Conservation (phyloP, 2,329 filamentous ascomycete genomes). For the Colletotrichum euphorbiae region DNA sequence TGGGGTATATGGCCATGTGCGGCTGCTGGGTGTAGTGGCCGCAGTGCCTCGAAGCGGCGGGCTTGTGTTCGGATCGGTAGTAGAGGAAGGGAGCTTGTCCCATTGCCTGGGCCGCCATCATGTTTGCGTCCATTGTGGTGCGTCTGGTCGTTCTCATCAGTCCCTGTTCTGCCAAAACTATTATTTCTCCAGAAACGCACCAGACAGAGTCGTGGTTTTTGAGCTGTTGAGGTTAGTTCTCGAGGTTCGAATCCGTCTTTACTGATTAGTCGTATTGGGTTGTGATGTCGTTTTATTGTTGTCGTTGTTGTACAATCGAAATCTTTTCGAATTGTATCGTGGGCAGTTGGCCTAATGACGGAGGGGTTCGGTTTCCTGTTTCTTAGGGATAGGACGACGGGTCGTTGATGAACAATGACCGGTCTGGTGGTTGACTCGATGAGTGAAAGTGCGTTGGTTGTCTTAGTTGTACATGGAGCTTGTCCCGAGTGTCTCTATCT, state of each 20-base stretch:
- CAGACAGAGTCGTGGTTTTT: slow-evolving; percentile 42
- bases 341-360: slow-evolving; percentile 50
- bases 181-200: slow-evolving; percentile 45
- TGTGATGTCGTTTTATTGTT: slow-evolving; percentile 32
- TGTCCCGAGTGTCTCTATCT: slow-evolving; percentile 42
- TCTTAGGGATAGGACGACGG: slow-evolving; percentile 60
- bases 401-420: slow-evolving; percentile 44
- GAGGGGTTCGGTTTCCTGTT: slow-evolving; percentile 27
- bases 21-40: slow-evolving; percentile 75
- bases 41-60: slow-evolving; percentile 76
- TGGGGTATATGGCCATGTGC: slow-evolving; percentile 64
- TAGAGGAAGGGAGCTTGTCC: slow-evolving; percentile 86
- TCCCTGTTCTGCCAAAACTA: slow-evolving; percentile 16
- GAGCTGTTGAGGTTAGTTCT: slow-evolving; percentile 31
- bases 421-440: slow-evolving; percentile 38
- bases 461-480: slow-evolving; percentile 50
- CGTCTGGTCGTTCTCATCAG: slow-evolving; percentile 44
- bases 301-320: slow-evolving; percentile 45
- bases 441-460: slow-evolving; percentile 36
- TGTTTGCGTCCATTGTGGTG: slow-evolving; percentile 72
- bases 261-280: slow-evolving; percentile 18
- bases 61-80: slow-evolving; percentile 82
- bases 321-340: slow-evolving; percentile 43
- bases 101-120: slow-evolving; percentile 69
- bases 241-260: slow-evolving; percentile 27